These are phyloP conservation scores for Trametes meyenii DNA, from an alignment of 768 basidiomycete species.

Conservation along the genomic window DNA sequence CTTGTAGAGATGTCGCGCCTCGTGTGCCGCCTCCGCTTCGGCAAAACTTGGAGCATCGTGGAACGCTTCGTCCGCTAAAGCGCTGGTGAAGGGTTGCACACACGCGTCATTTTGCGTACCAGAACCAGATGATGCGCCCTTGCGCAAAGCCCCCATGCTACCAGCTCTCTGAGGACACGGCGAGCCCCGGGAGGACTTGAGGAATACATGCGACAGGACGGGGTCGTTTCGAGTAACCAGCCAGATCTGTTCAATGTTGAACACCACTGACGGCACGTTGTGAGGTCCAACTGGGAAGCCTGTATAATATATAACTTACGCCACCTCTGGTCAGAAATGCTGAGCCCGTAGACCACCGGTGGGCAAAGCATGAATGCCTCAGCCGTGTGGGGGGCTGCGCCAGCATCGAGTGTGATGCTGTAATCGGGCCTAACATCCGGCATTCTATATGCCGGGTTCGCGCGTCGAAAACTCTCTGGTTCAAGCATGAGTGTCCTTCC, in stretches of 20 bases:
- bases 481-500: background rate
- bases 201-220: too few species aligned
- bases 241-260: background rate
- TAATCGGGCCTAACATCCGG: background rate
- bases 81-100: too few species aligned
- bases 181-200: too few species aligned
- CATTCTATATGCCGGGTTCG: background rate
- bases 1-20: background rate
- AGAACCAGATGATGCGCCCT: too few species aligned
- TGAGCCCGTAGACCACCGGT: conserved; percentile 58
- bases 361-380: conserved; percentile 40
- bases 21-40: background rate
- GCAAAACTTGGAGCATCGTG: background rate
- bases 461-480: background rate
- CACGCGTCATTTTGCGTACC: too few species aligned
- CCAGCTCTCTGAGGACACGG: too few species aligned
- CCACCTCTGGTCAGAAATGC: conserved; percentile 56
- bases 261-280: background rate
- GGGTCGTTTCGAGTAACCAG: too few species aligned
- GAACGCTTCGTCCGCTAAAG: background rate
- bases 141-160: background rate
- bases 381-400: background rate
- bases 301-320: conserved; percentile 37
- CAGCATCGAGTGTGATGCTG: background rate
- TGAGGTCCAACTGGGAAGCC: background rate